phyloP scores from a whole-genome alignment of 768 basidiomycete species.

The Strobilomyces confusus region DNA sequence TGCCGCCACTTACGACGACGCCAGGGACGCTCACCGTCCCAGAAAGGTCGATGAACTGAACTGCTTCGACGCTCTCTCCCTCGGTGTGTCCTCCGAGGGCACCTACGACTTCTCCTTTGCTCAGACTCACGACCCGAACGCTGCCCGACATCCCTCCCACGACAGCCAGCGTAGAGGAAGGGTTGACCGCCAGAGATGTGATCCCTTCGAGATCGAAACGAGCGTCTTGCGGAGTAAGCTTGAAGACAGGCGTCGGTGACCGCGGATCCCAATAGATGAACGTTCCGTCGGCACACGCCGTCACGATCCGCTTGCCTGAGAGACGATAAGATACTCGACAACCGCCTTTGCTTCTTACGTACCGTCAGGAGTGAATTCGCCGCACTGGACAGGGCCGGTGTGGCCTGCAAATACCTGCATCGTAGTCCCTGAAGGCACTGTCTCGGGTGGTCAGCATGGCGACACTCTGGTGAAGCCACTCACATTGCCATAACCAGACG shows the following conservation, averaged over 20 bases:
- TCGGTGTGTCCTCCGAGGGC: conserved; percentile 80
- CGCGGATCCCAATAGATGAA: conserved; percentile 93
- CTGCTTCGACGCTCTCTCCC: conserved; percentile 84
- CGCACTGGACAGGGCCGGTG: conserved; percentile 76
- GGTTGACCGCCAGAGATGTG: conserved; percentile 81
- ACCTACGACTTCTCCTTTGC: conserved; percentile 77
- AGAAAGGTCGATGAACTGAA: conserved; percentile 77
- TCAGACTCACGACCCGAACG: conserved; percentile 83
- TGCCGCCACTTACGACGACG: too few relatives aligned
- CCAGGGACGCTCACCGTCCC: conserved; percentile 46
- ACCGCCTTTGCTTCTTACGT: conserved; percentile 1
- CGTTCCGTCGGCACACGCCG: conserved; percentile 76
- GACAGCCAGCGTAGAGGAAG: conserved; percentile 84
- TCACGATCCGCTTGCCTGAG: conserved; percentile 82
- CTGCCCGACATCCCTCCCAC: conserved; percentile 84
- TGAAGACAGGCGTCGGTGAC: conserved; percentile 71
- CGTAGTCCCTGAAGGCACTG: conserved; percentile 91
- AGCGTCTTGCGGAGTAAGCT: conserved; percentile 64
- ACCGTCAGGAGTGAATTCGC: conserved; percentile 92
- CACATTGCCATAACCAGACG: conserved; percentile 97
- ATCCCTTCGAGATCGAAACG: conserved; percentile 82
- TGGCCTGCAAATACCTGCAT: conserved; percentile 98
- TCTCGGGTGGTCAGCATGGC: conserved; percentile 1
- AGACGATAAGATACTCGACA: conserved; percentile 3
- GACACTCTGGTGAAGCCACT: not conserved